phyloP scores from a whole-genome alignment of 768 basidiomycete genomes.

The Russula earlei region DNA sequence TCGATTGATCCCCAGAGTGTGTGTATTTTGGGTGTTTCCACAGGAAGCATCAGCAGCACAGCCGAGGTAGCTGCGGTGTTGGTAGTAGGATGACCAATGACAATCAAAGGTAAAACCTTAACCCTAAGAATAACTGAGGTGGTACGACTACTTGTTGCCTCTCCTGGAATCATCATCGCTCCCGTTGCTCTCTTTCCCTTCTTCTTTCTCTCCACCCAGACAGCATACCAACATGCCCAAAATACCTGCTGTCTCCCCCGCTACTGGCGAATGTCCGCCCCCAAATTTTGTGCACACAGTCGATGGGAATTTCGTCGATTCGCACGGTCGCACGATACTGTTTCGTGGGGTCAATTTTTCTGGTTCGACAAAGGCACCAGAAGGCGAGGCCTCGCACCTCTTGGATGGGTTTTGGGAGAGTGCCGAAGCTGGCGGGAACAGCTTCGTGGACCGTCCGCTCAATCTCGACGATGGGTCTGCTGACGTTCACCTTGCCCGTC shows the following conservation, averaged over 20 bases:
- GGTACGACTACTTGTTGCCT: conserved; percentile 15
- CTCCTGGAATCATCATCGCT: neutral
- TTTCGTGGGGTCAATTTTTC: conserved; percentile 94
- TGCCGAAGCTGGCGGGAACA: conserved; percentile 58
- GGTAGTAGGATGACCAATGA: too few relatives aligned
- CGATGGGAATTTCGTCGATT: conserved; percentile 63
- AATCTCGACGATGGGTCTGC: conserved; percentile 79
- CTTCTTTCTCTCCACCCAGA: neutral
- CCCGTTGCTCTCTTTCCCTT: neutral
- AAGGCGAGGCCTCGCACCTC: conserved; percentile 55
- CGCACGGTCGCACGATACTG: conserved; percentile 62
- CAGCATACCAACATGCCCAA: conserved; percentile 36
- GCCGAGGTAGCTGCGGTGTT: neutral
- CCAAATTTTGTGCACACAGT: conserved; percentile 56
- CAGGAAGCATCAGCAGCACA: too few relatives aligned
- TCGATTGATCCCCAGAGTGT: too few relatives aligned
- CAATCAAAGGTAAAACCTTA: conserved; percentile 2
- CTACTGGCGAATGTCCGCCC: conserved; percentile 40
- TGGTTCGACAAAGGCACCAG: conserved; percentile 79
- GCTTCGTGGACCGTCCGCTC: conserved; percentile 70
- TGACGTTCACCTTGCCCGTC: conserved; percentile 75
- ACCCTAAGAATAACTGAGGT: conserved; percentile 2
- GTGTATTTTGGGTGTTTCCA: too few relatives aligned
- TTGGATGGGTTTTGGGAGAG: conserved; percentile 75
- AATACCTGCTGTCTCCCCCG: conserved; percentile 49